Conservation (phyloP, 148 eudicot species). For the Arctostaphylos glauca region DNA sequence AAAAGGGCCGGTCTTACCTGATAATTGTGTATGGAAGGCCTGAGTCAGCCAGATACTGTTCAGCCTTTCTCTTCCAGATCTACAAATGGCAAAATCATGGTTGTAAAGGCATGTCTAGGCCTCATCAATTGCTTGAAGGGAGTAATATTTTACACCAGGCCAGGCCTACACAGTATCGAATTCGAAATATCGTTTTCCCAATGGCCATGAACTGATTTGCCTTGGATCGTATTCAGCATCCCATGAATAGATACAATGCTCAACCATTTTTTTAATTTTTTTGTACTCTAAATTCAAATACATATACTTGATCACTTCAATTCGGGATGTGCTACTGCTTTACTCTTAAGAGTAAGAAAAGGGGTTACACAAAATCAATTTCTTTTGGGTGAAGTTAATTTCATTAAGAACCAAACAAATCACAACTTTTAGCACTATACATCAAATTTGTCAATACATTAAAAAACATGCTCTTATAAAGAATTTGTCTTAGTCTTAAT, state of each 20-base stretch:
- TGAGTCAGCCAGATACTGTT: slow-evolving; percentile 88
- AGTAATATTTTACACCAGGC: neutral
- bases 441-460: neutral
- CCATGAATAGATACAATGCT: neutral
- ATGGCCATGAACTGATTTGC: neutral
- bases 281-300: too few species aligned
- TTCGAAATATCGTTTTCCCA: neutral
- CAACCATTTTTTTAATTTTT: neutral
- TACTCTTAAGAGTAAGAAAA: neutral
- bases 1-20: slow-evolving; percentile 41
- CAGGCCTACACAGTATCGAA: too few species aligned
- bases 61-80: slow-evolving; percentile 96
- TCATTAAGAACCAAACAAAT: too few species aligned
- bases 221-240: neutral
- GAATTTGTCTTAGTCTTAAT: too few species aligned
- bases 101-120: neutral
- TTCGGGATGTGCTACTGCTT: neutral
- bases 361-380: neutral
- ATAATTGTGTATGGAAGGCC: slow-evolving; percentile 95
- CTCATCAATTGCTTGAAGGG: neutral
- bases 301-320: neutral
- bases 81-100: neutral
- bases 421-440: too few species aligned
- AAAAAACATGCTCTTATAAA: neutral
- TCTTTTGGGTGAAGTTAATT: too few species aligned